These are phyloP conservation scores for Glaciozyma martinii DNA, from an alignment of 768 basidiomycete genomes.

Conservation along the genomic window DNA sequence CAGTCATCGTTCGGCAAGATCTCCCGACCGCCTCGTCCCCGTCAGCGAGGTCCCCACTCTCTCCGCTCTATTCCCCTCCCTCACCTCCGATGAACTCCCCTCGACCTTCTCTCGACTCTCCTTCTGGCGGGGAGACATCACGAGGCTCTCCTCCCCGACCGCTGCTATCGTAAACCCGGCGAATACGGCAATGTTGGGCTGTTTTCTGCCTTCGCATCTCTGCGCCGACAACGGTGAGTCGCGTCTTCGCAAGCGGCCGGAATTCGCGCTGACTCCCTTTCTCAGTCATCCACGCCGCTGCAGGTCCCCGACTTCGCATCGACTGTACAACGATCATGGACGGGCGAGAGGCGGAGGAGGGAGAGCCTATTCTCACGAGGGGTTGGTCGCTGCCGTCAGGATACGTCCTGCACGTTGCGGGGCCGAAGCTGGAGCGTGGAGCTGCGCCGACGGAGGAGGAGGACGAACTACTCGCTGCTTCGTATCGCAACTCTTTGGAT, in stretches of 20 bases:
- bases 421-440: slow-evolving; percentile 3
- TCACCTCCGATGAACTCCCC: too few species aligned
- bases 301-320: not conserved
- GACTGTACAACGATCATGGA: slow-evolving; percentile 3
- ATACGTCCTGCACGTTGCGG: slow-evolving; percentile 6
- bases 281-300: slow-evolving; percentile 2
- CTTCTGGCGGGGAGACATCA: slow-evolving; percentile 6
- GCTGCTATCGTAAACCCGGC: slow-evolving; percentile 9
- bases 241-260: too few species aligned
- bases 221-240: slow-evolving; percentile 6
- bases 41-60: too few species aligned
- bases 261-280: not conserved
- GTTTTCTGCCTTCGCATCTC: slow-evolving; percentile 6
- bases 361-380: not conserved
- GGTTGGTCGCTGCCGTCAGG: not conserved
- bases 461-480: not conserved
- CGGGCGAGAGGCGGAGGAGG: not conserved
- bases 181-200: slow-evolving; percentile 8
- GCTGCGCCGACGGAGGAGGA: not conserved
- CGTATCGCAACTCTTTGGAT: not conserved
- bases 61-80: too few species aligned
- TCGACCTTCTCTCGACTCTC: not conserved
- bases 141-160: not conserved
- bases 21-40: too few species aligned
- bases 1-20: too few species aligned